Percentiles rank a stretch among this genome's conserved stretches.
Conservation (phyloP, 805 yeast species). For the Candida hungchunana region DNA sequence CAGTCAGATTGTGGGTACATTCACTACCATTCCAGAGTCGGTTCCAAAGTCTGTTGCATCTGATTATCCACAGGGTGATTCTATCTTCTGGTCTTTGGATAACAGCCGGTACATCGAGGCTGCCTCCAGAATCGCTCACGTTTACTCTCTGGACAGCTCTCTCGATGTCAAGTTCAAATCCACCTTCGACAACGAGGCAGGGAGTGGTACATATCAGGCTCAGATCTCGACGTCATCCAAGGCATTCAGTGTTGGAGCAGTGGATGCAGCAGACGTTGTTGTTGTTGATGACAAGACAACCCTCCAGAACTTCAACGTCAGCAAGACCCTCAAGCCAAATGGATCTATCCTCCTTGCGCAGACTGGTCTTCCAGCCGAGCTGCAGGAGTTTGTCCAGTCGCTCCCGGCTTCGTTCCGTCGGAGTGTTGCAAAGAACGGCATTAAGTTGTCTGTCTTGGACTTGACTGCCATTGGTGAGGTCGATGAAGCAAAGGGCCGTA, state of each 20-base stretch:
- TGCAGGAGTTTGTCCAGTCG: slow-evolving; percentile 44
- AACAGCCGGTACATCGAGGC: slow-evolving; percentile 49
- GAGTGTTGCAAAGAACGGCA: slow-evolving; percentile 46
- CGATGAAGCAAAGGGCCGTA: slow-evolving; percentile 71
- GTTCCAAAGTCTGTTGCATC: slow-evolving; percentile 7
- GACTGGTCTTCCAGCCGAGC: slow-evolving; percentile 35
- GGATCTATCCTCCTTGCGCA: slow-evolving; percentile 49
- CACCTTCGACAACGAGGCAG: slow-evolving; percentile 64
- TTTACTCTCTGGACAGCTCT: slow-evolving; percentile 58
- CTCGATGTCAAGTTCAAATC: slow-evolving; percentile 55
- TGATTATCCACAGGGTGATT: slow-evolving; percentile 25
- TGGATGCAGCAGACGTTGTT: slow-evolving; percentile 61
- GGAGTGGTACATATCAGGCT: slow-evolving; percentile 74
- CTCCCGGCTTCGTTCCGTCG: slow-evolving; percentile 53
- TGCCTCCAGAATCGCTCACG: slow-evolving; percentile 62
- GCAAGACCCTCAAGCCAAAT: slow-evolving; percentile 51
- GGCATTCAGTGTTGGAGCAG: slow-evolving; percentile 23
- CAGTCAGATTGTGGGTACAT: slow-evolving; percentile 43
- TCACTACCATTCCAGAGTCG: slow-evolving; percentile 28
- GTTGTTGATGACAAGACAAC: slow-evolving; percentile 59
- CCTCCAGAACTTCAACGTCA: slow-evolving; percentile 55
- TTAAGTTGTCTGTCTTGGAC: slow-evolving; percentile 57
- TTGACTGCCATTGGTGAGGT: slow-evolving; percentile 58
- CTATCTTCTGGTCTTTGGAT: slow-evolving; percentile 68
- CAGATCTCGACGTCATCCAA: slow-evolving; percentile 32